Evolutionary conservation across 1,284 basidiomycete species (phyloP).

Genomic region (Naganishia sp.): DNA sequence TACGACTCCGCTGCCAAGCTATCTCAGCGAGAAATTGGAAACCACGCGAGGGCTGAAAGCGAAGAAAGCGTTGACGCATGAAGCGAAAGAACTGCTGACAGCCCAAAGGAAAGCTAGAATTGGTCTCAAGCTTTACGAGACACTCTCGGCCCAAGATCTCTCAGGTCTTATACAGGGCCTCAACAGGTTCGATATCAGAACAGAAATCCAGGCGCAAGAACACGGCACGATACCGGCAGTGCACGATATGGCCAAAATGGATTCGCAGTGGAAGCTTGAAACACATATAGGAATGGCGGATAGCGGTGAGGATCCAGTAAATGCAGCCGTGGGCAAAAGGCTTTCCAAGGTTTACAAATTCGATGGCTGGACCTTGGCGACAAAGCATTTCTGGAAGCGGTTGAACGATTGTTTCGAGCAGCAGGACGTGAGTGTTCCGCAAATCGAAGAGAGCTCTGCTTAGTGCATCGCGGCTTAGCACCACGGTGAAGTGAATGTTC

Average conservation of each 20-base stretch:
- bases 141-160: constrained; percentile 9
- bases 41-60: neutral
- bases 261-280: constrained; percentile 7
- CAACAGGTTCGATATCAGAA: constrained; percentile 1
- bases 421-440: constrained; percentile 25
- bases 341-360: constrained; percentile 45
- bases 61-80: neutral
- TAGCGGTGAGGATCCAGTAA: neutral
- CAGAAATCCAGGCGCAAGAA: constrained; percentile 16
- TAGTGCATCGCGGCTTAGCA: constrained; percentile 5
- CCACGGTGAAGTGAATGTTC: constrained; percentile 21
- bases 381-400: constrained; percentile 20
- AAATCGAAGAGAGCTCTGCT: neutral
- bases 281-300: neutral
- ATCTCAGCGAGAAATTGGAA: neutral
- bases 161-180: neutral
- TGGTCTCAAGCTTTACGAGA: constrained; percentile 10
- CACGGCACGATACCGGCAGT: neutral
- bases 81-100: neutral
- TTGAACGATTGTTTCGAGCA: constrained; percentile 10
- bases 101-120: constrained; percentile 10
- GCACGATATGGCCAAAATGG: constrained; percentile 3
- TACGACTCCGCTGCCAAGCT: neutral
- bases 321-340: constrained; percentile 9
- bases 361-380: constrained; percentile 6